Evolutionary conservation across 495 filamentous ascomycete species (phyloP), one percentile per base, ranked within the genome.

Genomic region (Aspergillus avenaceus): DNA sequence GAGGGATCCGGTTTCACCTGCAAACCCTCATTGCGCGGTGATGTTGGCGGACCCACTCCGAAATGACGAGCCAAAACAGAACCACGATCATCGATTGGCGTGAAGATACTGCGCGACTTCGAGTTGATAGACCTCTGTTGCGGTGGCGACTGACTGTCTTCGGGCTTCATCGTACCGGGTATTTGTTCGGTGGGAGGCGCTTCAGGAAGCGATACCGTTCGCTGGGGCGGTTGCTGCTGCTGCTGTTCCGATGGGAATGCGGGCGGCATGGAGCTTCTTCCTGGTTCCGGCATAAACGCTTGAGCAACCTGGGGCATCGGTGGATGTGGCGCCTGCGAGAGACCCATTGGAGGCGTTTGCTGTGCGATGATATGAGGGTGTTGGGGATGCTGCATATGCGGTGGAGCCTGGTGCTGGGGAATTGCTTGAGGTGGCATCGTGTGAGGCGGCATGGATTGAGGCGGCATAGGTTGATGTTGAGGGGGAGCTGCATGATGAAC

Each of bases 51-150:
- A 54, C 61, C 74, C 9, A 66, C 73, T 32, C 87, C 89, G 62
- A 93, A 87, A 67, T 96, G 90, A 47, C 90, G 87, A 12, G 87
- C 87, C 19, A 97, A 73, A 53, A 96, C 83, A 5, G 93, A 97
- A 38, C 88, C 81, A 50, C 84, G 88, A 61, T 96, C 92, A 56
- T 96, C 93, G 49, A 97, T 95, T 2, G 93, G 93, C 1, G 93
- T 98, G 59, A 96, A 97, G 45, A 97, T 97, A 66, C 91, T 96
- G 49, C 90, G 85, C 7, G 86, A 87, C 65, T 92, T 91, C 16
- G 84, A 82, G 12, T 85, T 80, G n/a, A 87, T 67, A 21, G 87
- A 85, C 61, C 89, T 91, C 18, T 74, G 75, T 70, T 73, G 74
- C 56, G 65, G 77, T 38, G 76, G 77, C 5, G 74, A 76, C 50